Percentiles rank a stretch among this genome's conserved stretches.
These are phyloP conservation scores for Phlyctochytrium planicorne DNA, from an alignment of 192 early-diverging fungal genomes.

Conservation along the genomic window DNA sequence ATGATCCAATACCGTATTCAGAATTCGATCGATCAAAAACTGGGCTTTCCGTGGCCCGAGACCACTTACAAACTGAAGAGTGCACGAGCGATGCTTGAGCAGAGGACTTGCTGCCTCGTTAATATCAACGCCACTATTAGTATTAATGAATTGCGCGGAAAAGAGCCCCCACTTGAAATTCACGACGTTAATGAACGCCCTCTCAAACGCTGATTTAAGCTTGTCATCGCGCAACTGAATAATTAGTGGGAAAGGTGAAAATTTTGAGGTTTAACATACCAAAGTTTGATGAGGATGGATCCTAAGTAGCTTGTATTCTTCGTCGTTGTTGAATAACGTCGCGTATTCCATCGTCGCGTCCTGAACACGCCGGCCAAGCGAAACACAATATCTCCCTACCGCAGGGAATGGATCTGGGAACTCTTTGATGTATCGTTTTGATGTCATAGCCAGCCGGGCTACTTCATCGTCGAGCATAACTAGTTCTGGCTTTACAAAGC, in stretches of 20 bases:
- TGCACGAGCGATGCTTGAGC: constrained; percentile 56
- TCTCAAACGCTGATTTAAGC: constrained; percentile 69
- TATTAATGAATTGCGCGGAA: constrained; percentile 5
- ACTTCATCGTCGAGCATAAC: constrained; percentile 85
- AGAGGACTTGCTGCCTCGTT: constrained; percentile 69
- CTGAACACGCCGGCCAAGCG: constrained; percentile 79
- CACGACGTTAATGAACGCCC: constrained; percentile 84
- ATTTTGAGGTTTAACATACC: constrained; percentile 30
- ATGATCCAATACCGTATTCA: constrained; percentile 19
- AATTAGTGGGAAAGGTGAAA: neutral
- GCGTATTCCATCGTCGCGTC: constrained; percentile 81
- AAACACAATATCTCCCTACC: constrained; percentile 83
- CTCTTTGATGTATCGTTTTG: constrained; percentile 65
- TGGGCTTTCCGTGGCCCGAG: constrained; percentile 92
- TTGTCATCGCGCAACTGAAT: constrained; percentile 61
- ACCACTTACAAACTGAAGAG: constrained; percentile 89
- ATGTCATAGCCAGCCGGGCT: constrained; percentile 82
- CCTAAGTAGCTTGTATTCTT: constrained; percentile 49
- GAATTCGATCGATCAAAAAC: constrained; percentile 65
- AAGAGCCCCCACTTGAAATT: constrained; percentile 40
- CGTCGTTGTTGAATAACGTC: constrained; percentile 59
- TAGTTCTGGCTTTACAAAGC: constrained; percentile 32
- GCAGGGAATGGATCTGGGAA: constrained; percentile 62
- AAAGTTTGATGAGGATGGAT: constrained; percentile 76
- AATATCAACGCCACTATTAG: constrained; percentile 78